Evolutionary conservation across 2,329 filamentous ascomycete genomes (phyloP).

Genomic region (Claviceps sp.): DNA sequence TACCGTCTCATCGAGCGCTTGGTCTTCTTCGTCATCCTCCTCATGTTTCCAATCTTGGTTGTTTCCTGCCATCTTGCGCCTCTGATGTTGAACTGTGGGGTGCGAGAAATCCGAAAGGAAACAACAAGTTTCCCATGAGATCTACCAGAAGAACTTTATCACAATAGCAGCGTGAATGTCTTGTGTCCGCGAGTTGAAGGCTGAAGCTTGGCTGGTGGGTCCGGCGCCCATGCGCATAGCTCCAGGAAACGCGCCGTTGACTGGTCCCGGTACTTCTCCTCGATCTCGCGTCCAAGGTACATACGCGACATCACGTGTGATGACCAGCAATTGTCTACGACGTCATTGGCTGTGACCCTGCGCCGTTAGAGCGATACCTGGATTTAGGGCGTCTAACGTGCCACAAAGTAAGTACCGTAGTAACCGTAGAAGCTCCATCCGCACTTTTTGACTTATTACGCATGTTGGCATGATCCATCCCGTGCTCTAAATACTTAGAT

Average conservation of each 20-base stretch:
- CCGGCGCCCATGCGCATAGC: too few relatives aligned
- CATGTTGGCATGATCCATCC: conserved; percentile 3
- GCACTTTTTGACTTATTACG: background rate
- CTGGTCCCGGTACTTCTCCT: background rate
- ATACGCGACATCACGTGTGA: conserved; percentile 20
- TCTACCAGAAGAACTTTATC: background rate
- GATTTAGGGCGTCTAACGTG: too few relatives aligned
- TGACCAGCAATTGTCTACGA: conserved; percentile 9
- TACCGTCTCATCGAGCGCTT: conserved; percentile 49
- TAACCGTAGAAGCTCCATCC: background rate
- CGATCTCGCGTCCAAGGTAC: conserved; percentile 6
- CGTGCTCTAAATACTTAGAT: background rate
- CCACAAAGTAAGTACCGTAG: background rate
- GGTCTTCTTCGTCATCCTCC: conserved; percentile 52
- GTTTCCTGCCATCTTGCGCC: conserved; percentile 18
- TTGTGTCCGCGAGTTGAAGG: background rate
- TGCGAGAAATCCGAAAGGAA: background rate
- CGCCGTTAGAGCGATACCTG: conserved; percentile 7
- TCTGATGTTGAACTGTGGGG: too few relatives aligned
- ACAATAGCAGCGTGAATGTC: background rate
- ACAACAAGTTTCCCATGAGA: background rate
- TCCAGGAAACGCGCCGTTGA: background rate
- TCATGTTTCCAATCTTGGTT: conserved; percentile 32
- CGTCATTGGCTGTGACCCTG: conserved; percentile 13
- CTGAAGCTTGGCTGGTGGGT: too few relatives aligned